A percentile compares a stretch with the other conserved stretches of the same genome.
Conservation (phyloP, 495 filamentous ascomycete genomes). For the Podospora pseudocomata region DNA sequence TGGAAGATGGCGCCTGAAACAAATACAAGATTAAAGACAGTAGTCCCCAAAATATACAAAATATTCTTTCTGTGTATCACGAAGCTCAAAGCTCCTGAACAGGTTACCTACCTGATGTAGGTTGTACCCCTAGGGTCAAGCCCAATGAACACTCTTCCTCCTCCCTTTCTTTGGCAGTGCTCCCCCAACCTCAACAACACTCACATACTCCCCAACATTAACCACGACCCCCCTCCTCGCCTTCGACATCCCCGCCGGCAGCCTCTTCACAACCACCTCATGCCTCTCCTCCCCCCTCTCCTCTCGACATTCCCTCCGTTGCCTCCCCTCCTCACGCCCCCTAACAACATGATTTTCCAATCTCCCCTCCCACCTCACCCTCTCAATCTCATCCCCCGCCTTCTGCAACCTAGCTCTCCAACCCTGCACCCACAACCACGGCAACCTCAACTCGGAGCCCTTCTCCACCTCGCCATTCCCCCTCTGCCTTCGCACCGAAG, state of each 20-base stretch:
- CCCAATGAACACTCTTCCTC: background rate
- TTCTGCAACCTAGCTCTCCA: constrained; percentile 8
- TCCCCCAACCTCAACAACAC: background rate
- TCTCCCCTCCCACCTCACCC: constrained; percentile 1
- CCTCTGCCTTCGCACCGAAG: background rate
- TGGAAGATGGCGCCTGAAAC: no score
- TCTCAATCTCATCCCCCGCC: constrained; percentile 7
- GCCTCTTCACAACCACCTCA: background rate
- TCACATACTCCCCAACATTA: background rate
- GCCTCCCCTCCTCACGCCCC: background rate
- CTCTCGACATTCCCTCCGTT: background rate
- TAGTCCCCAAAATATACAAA: no score
- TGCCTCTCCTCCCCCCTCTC: background rate
- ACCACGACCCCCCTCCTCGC: background rate
- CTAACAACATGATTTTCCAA: background rate
- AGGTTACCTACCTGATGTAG: no score
- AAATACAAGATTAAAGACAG: no score
- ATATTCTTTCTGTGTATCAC: no score
- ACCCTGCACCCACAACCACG: constrained; percentile 12
- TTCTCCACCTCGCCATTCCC: background rate
- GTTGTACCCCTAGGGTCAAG: background rate
- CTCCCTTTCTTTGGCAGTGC: background rate
- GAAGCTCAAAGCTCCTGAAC: no score
- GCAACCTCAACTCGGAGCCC: constrained; percentile 8
- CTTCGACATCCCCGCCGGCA: background rate